phyloP scores from a whole-genome alignment of 116 monocot species.

The Trichopus zeylanicus region DNA sequence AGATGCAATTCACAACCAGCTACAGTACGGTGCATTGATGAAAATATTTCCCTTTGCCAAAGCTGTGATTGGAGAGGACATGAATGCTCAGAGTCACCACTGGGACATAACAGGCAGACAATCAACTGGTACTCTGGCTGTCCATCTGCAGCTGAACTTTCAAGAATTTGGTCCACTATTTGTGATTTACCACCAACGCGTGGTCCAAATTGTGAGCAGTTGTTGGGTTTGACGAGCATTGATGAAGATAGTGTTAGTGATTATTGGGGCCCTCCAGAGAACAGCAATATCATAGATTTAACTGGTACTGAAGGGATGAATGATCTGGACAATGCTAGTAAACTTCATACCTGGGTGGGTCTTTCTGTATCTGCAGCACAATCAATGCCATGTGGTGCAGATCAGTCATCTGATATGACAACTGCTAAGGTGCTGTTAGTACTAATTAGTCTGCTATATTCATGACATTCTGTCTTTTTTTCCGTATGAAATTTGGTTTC shows the following conservation, averaged over 20 bases:
- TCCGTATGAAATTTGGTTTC: no score
- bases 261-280: constrained; percentile 33
- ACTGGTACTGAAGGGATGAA: constrained; percentile 8
- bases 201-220: constrained; percentile 44
- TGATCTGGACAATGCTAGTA: constrained; percentile 30
- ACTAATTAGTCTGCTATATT: no score
- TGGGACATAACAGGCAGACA: constrained; percentile 51
- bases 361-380: constrained; percentile 27
- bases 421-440: constrained; percentile 39
- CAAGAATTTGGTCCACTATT: constrained; percentile 63
- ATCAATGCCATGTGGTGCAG: constrained; percentile 18
- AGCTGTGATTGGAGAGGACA: constrained; percentile 79
- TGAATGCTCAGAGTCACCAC: constrained; percentile 17
- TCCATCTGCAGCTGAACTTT: constrained; percentile 63
- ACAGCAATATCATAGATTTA: constrained; percentile 16
- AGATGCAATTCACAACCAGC: constrained; percentile 69
- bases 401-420: constrained; percentile 34
- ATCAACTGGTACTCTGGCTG: constrained; percentile 69
- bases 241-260: constrained; percentile 42
- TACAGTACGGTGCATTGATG: constrained; percentile 49
- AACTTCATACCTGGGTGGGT: constrained; percentile 33
- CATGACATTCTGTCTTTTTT: no score
- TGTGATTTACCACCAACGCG: constrained; percentile 28
- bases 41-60: constrained; percentile 69
- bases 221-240: constrained; percentile 66